Conservation (phyloP, 2,329 filamentous ascomycete genomes). For the Penicillium sp. region DNA sequence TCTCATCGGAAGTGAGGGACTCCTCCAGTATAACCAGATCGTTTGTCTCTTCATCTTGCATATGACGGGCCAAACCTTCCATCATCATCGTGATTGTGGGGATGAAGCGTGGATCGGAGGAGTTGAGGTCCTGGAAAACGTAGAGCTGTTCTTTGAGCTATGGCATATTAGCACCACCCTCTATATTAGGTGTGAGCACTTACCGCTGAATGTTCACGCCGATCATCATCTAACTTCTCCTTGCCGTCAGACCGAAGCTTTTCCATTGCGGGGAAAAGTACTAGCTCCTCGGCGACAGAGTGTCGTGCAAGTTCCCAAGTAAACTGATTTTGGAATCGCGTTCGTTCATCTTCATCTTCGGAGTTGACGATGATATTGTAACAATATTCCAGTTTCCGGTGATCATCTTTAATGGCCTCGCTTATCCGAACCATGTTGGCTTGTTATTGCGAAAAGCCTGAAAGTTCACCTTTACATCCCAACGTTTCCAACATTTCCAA, state of each 20-base stretch:
- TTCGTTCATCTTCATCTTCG: constrained; percentile 42
- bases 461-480: neutral
- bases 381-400: constrained; percentile 41
- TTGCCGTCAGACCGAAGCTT: constrained; percentile 45
- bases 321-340: constrained; percentile 50
- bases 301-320: constrained; percentile 54
- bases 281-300: constrained; percentile 50
- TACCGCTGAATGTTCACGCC: constrained; percentile 47
- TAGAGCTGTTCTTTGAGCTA: constrained; percentile 54
- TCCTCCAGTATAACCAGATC: constrained; percentile 51
- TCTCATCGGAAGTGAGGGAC: constrained; percentile 35
- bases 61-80: constrained; percentile 45
- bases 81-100: constrained; percentile 45
- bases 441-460: neutral
- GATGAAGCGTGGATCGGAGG: constrained; percentile 42
- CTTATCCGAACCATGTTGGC: constrained; percentile 26
- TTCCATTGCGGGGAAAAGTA: constrained; percentile 56
- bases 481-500: neutral
- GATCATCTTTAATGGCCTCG: constrained; percentile 43
- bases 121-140: constrained; percentile 47
- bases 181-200: neutral
- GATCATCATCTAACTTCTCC: constrained; percentile 51
- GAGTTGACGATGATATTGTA: constrained; percentile 45
- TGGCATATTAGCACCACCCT: neutral
- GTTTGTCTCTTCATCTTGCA: constrained; percentile 50